A percentile compares a stretch with the other conserved stretches of the same genome.
Evolutionary conservation across 1,284 basidiomycete genomes (phyloP).

Genomic region (Microbotryum lychnidis-dioicae): DNA sequence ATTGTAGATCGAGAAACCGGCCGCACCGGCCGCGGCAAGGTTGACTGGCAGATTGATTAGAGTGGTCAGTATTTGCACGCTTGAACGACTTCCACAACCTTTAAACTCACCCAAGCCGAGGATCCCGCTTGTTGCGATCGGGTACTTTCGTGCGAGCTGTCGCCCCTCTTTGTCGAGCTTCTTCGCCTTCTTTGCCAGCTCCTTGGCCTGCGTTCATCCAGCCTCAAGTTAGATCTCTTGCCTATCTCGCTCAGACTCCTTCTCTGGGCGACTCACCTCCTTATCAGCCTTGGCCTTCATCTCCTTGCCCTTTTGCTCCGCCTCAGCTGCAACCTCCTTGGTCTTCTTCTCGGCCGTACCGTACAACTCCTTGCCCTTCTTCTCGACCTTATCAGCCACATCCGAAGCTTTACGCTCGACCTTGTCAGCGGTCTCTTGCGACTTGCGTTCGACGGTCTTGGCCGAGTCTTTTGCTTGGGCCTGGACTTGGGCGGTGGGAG

Average conservation of each 20-base stretch:
- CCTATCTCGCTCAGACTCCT: not conserved
- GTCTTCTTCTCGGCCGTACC: too few relatives aligned
- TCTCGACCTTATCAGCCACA: not conserved
- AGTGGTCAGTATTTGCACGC: too few relatives aligned
- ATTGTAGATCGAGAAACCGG: constrained; percentile 60
- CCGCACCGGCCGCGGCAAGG: constrained; percentile 55
- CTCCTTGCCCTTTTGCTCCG: not conserved
- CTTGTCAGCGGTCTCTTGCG: constrained; percentile 54
- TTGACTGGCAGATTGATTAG: constrained; percentile 49
- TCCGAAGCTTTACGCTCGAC: constrained; percentile 51
- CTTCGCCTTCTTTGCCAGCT: constrained; percentile 50
- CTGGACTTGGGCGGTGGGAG: constrained; percentile 44
- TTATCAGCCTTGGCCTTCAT: constrained; percentile 5
- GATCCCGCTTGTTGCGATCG: constrained; percentile 60
- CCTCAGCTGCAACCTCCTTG: not conserved
- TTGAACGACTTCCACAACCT: not conserved
- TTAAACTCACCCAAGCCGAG: constrained; percentile 52
- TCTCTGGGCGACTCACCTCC: constrained; percentile 3
- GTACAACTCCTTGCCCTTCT: not conserved
- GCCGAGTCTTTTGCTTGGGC: constrained; percentile 49
- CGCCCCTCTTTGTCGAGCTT: constrained; percentile 54
- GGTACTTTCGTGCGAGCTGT: constrained; percentile 56
- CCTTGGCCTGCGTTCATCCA: constrained; percentile 21
- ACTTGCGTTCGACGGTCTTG: constrained; percentile 51
- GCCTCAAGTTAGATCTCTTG: not conserved